Evolutionary conservation across 768 basidiomycete genomes (phyloP).

Genomic region (Coprinopsis strossmayeri): DNA sequence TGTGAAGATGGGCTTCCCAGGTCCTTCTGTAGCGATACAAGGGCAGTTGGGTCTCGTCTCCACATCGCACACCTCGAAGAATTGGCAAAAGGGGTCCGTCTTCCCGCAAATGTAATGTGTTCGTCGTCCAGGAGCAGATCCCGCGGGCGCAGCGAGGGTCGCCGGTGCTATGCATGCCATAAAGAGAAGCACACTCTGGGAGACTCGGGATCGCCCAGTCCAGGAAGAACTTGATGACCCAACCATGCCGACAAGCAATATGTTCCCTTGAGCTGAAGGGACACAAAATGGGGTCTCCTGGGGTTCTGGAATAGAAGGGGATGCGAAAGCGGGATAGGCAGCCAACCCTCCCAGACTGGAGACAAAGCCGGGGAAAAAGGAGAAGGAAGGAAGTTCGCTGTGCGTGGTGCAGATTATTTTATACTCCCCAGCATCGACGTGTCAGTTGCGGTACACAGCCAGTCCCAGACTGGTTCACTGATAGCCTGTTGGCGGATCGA

Average conservation of each 20-base stretch:
- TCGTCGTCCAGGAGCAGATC: not conserved
- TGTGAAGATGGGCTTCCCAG: constrained; percentile 1
- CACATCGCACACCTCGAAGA: constrained; percentile 6
- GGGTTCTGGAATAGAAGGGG: not conserved
- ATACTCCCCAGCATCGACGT: not conserved
- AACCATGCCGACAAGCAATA: not conserved
- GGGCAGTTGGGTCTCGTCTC: constrained; percentile 2
- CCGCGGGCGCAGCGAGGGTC: not conserved
- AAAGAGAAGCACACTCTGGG: not conserved
- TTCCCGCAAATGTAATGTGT: constrained; percentile 3
- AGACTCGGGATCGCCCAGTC: too few species aligned
- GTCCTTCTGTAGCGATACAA: not conserved
- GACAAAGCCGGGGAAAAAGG: not conserved
- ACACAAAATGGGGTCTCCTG: not conserved
- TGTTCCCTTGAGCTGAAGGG: not conserved
- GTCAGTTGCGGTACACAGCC: not conserved
- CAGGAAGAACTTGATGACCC: not conserved
- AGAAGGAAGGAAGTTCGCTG: not conserved
- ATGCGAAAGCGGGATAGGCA: too few species aligned
- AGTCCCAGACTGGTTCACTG: not conserved
- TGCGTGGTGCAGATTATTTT: not conserved
- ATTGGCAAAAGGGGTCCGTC: constrained; percentile 3
- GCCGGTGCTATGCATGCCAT: not conserved
- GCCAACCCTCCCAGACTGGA: not conserved
- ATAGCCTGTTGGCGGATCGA: not conserved